Evolutionary conservation across 75 land plant species (phyloP), one percentile per base, ranked within the genome.

Genomic region (Chamaecyparis obtusa): DNA sequence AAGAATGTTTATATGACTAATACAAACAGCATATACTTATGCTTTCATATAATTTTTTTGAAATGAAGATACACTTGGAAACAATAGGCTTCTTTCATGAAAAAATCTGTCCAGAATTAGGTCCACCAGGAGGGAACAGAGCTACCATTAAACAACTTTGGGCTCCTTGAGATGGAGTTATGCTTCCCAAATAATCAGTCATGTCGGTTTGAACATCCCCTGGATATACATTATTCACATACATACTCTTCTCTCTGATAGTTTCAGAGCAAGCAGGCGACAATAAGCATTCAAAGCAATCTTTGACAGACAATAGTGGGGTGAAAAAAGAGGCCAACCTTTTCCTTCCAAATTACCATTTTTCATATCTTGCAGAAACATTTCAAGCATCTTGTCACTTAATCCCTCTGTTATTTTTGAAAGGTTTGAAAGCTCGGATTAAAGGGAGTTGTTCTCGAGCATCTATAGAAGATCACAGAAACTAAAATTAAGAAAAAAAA

Each of bases 281-380:
- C 88, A 76, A 75, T 91, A 91, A 16, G 91, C 91, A 86, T 91
- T 91, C 44, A 88, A 83, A 55, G 89, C 91, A 30, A 90, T 83
- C 60, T 91, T 91, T 19, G 92, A 88, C 36, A 90, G 19, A 36
- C 72, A 37, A 77, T 90, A 90, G 17, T 39, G 7, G 13, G 85
- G 36, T 33, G 54, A 51, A 1, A 35, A 1, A 69, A 64, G 21
- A 2, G 91, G 92, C 92, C 92, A 91, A 7, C 89, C 87, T 11
- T 84, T 82, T 1, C 21, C 69, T 14, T 44, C 75, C 85, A 46
- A 41, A 39, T 83, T 84, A 2, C 74, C 86, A 0, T 2, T 76
- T 56, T 90, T 88, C 71, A 77, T 85, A 85, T 89, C 92, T 5
- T 85, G 39, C 27, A 90, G 43, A 85, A 84, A 91, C 55, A 72